Evolutionary conservation across 257 asterid genomes (phyloP), one percentile per base, ranked within the genome.

Genomic region (Paulownia fortunei): DNA sequence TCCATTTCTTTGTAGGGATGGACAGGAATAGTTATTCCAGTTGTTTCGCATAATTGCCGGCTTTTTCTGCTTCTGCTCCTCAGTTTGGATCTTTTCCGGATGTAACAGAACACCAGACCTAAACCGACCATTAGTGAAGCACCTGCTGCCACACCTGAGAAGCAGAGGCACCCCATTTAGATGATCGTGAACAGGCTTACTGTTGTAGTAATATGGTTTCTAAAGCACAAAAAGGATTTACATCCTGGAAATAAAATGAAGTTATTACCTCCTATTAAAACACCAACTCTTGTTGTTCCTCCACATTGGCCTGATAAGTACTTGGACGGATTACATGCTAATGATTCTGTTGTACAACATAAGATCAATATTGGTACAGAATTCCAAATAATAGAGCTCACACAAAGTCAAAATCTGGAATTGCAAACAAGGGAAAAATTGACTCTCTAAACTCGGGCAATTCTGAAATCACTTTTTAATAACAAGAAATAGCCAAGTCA

Each of bases 291-390:
- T 46, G 97, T 88, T 65, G 92, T 91, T 76, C 95, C 97, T 79
- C 97, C 97, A 85, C 98, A 93, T 74, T 63, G 67, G 72, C 98
- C 97, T 19, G 94, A 89, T 44, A 93, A 56, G 88, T 88, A 93
- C 59, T 82, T 91, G 6, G 89, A 86, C 7, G 96, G 93, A 74
- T 84, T 88, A 84, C 98, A 93, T n/a, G 44, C 36, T 19, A 37
- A 24, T 11, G 91, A 76, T 19, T 86, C 98, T 93, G 91, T 64
- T 36, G 34, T 51, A 10, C 36, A 52, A 55, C 49, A 62, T 27
- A 70, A 11, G 54, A 70, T 69, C 4, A n/a, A 47, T 37, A 12
- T 60, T 8, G 19, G 37, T 26, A 8, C 30, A 18, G 0, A 72
- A 56, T 39, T 36, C 4, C 7, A 49, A 63, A 39, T 21, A 55